phyloP scores from a whole-genome alignment of 2,329 filamentous ascomycete species.

The Fusarium coffeatum region DNA sequence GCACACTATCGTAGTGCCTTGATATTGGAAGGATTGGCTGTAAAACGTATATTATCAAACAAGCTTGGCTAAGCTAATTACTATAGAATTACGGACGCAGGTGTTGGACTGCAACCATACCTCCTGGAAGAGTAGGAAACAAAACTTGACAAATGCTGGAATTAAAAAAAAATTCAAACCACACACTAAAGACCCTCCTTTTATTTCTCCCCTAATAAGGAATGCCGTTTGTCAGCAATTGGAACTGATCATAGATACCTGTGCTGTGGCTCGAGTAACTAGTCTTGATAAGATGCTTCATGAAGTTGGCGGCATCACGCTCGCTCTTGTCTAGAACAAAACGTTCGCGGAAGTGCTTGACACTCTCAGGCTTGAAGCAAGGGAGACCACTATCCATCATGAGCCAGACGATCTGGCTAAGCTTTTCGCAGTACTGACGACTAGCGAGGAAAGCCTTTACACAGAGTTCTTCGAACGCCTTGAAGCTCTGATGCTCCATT shows the following conservation, averaged over 20 bases:
- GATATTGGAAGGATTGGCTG: constrained; percentile 2
- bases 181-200: constrained; percentile 6
- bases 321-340: constrained; percentile 95
- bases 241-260: constrained; percentile 97
- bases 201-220: constrained; percentile 72
- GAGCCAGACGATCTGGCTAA: constrained; percentile 87
- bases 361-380: constrained; percentile 96
- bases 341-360: constrained; percentile 89
- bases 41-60: constrained; percentile 32
- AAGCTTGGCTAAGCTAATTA: constrained; percentile 12
- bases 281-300: constrained; percentile 88
- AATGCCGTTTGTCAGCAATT: constrained; percentile 96
- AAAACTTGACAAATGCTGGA: constrained; percentile 4
- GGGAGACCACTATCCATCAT: constrained; percentile 98
- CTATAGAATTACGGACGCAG: constrained; percentile 1
- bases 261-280: constrained; percentile 93
- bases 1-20: not conserved
- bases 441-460: constrained; percentile 94
- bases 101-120: not conserved
- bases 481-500: constrained; percentile 86
- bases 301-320: constrained; percentile 93
- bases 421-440: constrained; percentile 86
- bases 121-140: not conserved
- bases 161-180: not conserved
- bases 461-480: constrained; percentile 95